Conservation (phyloP, 2,329 filamentous ascomycete species). For the Helminthosporium solani region DNA sequence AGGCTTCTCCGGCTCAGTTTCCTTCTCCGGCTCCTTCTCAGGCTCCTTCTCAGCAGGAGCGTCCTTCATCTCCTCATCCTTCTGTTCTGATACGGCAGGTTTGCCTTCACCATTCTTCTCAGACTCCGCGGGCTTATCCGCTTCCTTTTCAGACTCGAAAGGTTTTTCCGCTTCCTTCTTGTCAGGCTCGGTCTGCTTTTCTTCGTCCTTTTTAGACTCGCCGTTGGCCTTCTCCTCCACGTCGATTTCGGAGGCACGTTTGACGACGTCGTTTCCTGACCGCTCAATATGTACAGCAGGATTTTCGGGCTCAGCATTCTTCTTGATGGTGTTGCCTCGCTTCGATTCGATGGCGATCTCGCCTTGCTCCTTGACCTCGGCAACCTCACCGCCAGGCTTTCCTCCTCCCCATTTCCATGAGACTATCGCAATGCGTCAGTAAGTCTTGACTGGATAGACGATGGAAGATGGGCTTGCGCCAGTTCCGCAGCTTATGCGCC, state of each 20-base stretch:
- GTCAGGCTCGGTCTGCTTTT: slow-evolving; percentile 28
- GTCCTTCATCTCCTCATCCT: slow-evolving; percentile 40
- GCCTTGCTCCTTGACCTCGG: slow-evolving; percentile 59
- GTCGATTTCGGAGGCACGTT: slow-evolving; percentile 61
- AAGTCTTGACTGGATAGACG: neutral
- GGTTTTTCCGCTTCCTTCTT: slow-evolving; percentile 35
- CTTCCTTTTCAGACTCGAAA: neutral
- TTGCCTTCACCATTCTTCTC: slow-evolving; percentile 24
- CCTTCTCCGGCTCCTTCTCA: neutral
- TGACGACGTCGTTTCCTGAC: slow-evolving; percentile 65
- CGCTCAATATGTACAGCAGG: slow-evolving; percentile 62
- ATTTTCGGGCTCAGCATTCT: slow-evolving; percentile 60
- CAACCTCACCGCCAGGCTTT: slow-evolving; percentile 58
- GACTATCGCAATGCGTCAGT: slow-evolving; percentile 46
- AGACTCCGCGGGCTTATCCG: slow-evolving; percentile 11
- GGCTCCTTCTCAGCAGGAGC: slow-evolving; percentile 25
- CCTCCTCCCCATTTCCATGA: slow-evolving; percentile 63
- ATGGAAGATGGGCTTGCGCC: neutral
- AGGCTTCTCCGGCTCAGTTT: slow-evolving; percentile 29
- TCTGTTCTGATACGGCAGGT: slow-evolving; percentile 34
- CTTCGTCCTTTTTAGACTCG: slow-evolving; percentile 34
- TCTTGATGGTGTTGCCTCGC: slow-evolving; percentile 64
- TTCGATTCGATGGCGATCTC: slow-evolving; percentile 62
- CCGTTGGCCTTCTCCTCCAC: slow-evolving; percentile 51
- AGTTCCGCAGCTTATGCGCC: slow-evolving; percentile 5